Percentiles rank a stretch among this genome's conserved stretches.
Evolutionary conservation across 306 rosid genomes (phyloP).

Genomic region (Gastrolobium villosum): DNA sequence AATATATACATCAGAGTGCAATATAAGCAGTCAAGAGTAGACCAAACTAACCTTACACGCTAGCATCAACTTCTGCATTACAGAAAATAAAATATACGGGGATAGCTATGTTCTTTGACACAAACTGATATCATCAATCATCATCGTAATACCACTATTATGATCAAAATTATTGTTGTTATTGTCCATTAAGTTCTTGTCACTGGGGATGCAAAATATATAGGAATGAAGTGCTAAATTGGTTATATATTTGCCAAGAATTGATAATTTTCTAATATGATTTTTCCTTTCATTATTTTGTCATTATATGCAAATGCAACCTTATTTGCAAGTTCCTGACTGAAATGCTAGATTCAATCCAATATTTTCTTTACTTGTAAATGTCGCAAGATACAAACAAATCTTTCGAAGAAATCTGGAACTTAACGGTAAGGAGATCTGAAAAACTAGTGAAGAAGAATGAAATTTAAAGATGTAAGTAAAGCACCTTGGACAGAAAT

Average conservation of each 20-base stretch:
- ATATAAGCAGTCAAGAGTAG: slow-evolving; percentile 31
- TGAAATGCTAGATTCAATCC: slow-evolving; percentile 26
- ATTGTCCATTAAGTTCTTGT: slow-evolving; percentile 1
- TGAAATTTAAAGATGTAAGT: slow-evolving; percentile 11
- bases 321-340: background rate
- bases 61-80: slow-evolving; percentile 39
- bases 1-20: background rate
- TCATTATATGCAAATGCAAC: background rate
- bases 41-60: slow-evolving; percentile 24
- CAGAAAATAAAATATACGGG: background rate
- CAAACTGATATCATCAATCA: slow-evolving; percentile 24
- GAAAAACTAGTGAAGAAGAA: background rate
- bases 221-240: background rate
- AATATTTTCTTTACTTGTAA: background rate
- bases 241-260: slow-evolving; percentile 13
- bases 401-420: slow-evolving; percentile 23
- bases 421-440: background rate
- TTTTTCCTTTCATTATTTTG: background rate
- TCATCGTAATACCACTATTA: background rate
- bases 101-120: background rate
- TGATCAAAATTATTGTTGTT: background rate
- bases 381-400: background rate
- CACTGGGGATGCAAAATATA: slow-evolving; percentile 5
- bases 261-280: background rate
- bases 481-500: background rate